Evolutionary conservation across 1,284 basidiomycete species (phyloP), one percentile per base, ranked within the genome.

Genomic region (Mycena citricolor): DNA sequence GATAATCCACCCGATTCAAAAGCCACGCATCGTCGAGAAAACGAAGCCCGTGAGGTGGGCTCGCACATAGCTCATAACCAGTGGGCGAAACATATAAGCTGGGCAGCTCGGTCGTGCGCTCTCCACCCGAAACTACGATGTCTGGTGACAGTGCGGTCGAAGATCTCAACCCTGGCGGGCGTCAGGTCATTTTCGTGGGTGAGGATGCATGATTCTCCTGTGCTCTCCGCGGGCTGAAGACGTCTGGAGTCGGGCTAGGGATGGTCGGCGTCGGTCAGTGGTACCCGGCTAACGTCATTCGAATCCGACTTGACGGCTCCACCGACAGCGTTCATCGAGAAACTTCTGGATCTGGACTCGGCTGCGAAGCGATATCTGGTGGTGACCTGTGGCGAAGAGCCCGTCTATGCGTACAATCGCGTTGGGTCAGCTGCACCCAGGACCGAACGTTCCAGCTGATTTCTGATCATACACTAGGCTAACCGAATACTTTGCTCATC

Each of bases 401-500:
- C 39, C 8, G 53, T 59, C 37, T 51, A 65, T 42, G 64, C 65
- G 4, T 67, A 67, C 44, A 67, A 67, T 51, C 63, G 65, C 35
- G 65, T 67, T 16, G 63, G 61, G 54, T 57, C 43, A 37, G 56
- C n/a, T n/a, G n/a, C n/a, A n/a, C n/a, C n/a, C n/a, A n/a, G n/a
- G n/a, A n/a, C n/a, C n/a, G n/a, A n/a, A n/a, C n/a, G n/a, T n/a
- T n/a, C n/a, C n/a, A n/a, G n/a, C n/a, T n/a, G n/a, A n/a, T n/a
- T n/a, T n/a, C n/a, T n/a, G n/a, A 30, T 25, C 24, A 20, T 16
- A 20, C 13, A 13, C 23, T 28, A 60, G 58, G 21, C 47, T 84
- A 32, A 84, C 83, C 0, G 78, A 82, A 39, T 83, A 81, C 63
- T 83, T 83, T 54, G 71, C 78, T 50, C 78, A 81, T 57, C 73